These are phyloP conservation scores for Cladorrhinum samala DNA, from an alignment of 495 filamentous ascomycete genomes.

Conservation along the genomic window DNA sequence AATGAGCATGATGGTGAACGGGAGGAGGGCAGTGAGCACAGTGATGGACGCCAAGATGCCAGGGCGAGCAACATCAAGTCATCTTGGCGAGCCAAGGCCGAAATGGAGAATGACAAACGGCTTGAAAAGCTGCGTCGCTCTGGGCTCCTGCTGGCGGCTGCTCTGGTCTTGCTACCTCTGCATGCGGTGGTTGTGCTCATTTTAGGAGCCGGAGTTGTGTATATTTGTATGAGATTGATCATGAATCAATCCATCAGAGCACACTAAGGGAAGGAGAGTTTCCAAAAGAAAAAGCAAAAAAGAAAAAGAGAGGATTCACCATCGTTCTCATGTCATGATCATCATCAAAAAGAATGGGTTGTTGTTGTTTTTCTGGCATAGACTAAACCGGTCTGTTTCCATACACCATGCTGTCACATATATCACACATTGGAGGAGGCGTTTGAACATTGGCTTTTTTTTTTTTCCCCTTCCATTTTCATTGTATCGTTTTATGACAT, in stretches of 20 bases:
- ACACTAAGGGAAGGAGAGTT: not conserved
- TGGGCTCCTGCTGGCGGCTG: conserved; percentile 27
- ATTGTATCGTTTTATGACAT: not conserved
- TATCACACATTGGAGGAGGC: conserved; percentile 2
- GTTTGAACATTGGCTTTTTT: not conserved
- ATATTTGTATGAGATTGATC: conserved; percentile 20
- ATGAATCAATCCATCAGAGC: conserved; percentile 7
- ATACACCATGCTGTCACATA: not conserved
- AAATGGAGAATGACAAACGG: conserved; percentile 17
- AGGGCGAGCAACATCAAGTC: conserved; percentile 17
- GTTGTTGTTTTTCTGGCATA: not conserved
- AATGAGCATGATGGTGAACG: conserved; percentile 12
- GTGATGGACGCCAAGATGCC: not conserved
- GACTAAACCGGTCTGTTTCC: conserved; percentile 5
- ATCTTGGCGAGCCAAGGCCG: conserved; percentile 21
- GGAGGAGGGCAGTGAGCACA: conserved; percentile 15
- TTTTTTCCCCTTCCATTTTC: not conserved
- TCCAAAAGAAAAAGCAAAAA: not conserved
- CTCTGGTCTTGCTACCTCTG: conserved; percentile 32
- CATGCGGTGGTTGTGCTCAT: conserved; percentile 23
- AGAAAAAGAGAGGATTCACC: no score
- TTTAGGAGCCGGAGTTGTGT: conserved; percentile 19
- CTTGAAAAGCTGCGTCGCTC: conserved; percentile 26
- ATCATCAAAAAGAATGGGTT: conserved; percentile 11
- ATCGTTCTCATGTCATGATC: no score